A percentile compares a stretch with the other conserved stretches of the same genome.
Conservation (phyloP, 352 stramenopile species). For the Phytophthora aleatoria region DNA sequence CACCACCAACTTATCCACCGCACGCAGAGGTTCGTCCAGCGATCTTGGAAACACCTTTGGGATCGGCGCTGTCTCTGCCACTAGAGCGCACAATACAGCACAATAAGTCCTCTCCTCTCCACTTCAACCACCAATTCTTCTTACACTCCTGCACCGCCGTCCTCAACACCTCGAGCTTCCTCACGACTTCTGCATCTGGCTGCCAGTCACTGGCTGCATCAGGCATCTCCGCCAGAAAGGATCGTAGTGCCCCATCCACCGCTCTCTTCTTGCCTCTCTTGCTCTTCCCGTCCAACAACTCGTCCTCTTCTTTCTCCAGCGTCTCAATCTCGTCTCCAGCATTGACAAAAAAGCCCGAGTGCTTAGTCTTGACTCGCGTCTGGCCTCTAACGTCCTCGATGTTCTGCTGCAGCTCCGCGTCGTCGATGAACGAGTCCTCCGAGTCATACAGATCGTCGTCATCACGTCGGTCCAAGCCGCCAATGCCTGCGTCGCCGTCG, state of each 20-base stretch:
- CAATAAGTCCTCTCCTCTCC: too few relatives aligned
- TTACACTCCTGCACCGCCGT: constrained; percentile 66
- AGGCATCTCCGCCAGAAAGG: constrained; percentile 67
- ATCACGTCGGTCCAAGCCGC: constrained; percentile 51
- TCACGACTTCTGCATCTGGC: constrained; percentile 52
- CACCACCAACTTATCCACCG: constrained; percentile 80
- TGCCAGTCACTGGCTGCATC: constrained; percentile 78
- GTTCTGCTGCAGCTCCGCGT: constrained; percentile 80
- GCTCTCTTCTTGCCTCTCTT: constrained; percentile 48
- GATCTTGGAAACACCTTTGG: constrained; percentile 84
- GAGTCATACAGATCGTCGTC: constrained; percentile 90
- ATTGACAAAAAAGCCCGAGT: constrained; percentile 90
- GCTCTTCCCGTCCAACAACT: neutral
- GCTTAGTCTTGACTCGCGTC: constrained; percentile 79
- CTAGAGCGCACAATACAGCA: constrained; percentile 21
- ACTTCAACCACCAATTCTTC: constrained; percentile 11
- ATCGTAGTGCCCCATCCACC: constrained; percentile 57
- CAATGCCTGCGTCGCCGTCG: constrained; percentile 16
- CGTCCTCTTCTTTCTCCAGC: constrained; percentile 41
- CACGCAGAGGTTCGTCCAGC: constrained; percentile 78
- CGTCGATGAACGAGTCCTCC: constrained; percentile 90
- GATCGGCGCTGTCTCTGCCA: constrained; percentile 60
- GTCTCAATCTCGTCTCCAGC: constrained; percentile 87
- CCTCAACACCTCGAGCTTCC: constrained; percentile 63
- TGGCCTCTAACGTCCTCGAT: constrained; percentile 84